These are phyloP conservation scores for Phytophthora nicotianae DNA, from an alignment of 352 stramenopile genomes.

Conservation along the genomic window DNA sequence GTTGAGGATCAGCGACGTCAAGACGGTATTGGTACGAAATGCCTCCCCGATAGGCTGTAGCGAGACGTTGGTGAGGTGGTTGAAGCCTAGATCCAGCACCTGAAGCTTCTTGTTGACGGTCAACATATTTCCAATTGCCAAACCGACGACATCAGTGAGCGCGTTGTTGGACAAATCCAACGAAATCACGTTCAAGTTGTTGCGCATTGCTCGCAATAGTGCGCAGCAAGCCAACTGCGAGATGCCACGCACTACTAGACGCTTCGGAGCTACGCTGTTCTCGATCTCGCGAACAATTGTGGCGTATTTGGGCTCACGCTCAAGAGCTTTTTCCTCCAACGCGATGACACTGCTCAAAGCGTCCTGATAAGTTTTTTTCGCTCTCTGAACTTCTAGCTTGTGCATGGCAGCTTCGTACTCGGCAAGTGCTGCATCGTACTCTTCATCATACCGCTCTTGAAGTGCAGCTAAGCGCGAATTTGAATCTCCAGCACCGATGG, in stretches of 20 bases:
- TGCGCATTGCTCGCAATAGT: slow-evolving; percentile 58
- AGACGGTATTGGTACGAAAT: slow-evolving; percentile 48
- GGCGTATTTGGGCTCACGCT: slow-evolving; percentile 47
- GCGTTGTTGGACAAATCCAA: slow-evolving; percentile 70
- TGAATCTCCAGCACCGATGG: slow-evolving; percentile 51
- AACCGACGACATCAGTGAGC: slow-evolving; percentile 48
- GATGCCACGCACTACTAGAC: slow-evolving; percentile 54
- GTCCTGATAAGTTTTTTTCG: slow-evolving; percentile 50
- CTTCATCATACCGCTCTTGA: slow-evolving; percentile 68
- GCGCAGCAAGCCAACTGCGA: slow-evolving; percentile 61
- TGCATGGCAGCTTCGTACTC: slow-evolving; percentile 50
- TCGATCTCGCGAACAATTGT: slow-evolving; percentile 61
- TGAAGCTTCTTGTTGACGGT: slow-evolving; percentile 55
- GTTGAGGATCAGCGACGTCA: slow-evolving; percentile 64
- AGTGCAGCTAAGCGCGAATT: slow-evolving; percentile 47
- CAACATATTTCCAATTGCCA: slow-evolving; percentile 59
- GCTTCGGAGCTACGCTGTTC: slow-evolving; percentile 49
- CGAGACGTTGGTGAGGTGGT: slow-evolving; percentile 48
- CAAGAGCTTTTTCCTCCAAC: slow-evolving; percentile 49
- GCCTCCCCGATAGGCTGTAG: slow-evolving; percentile 44
- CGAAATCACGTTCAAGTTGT: slow-evolving; percentile 57
- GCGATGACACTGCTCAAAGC: slow-evolving; percentile 43
- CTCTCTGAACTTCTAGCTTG: slow-evolving; percentile 49
- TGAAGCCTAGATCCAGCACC: slow-evolving; percentile 63
- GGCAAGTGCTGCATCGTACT: slow-evolving; percentile 43